A percentile compares a stretch with the other conserved stretches of the same genome.
Conservation (phyloP, 2,329 filamentous ascomycete genomes). For the Paecilomyces fulvus region DNA sequence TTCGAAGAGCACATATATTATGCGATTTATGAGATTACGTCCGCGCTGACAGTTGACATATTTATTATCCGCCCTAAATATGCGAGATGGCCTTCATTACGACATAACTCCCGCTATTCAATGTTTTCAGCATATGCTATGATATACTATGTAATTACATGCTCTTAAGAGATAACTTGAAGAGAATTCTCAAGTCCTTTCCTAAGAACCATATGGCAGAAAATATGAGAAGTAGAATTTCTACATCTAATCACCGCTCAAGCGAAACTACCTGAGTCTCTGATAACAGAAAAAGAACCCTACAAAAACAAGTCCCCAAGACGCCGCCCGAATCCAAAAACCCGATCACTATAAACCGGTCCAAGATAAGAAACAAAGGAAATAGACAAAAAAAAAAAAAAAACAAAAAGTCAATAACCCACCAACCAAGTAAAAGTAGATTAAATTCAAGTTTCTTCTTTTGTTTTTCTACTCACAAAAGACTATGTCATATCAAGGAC, state of each 20-base stretch:
- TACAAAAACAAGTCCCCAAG: too few species aligned
- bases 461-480: background rate
- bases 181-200: background rate
- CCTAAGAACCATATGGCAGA: too few species aligned
- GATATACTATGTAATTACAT: background rate
- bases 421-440: slow-evolving; percentile 1
- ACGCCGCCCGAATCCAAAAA: too few species aligned
- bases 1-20: background rate
- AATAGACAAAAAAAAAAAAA: slow-evolving; percentile 4
- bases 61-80: background rate
- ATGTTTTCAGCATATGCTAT: background rate
- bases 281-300: too few species aligned
- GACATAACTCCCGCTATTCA: background rate
- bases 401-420: slow-evolving; percentile 5
- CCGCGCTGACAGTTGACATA: background rate
- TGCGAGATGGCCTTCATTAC: background rate
- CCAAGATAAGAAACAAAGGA: slow-evolving; percentile 1
- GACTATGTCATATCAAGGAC: background rate
- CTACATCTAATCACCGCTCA: too few species aligned
- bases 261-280: too few species aligned
- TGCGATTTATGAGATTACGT: background rate
- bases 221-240: too few species aligned
- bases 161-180: background rate
- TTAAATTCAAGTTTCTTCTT: background rate
- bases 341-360: background rate